Percentiles rank a stretch among this genome's conserved stretches.
Evolutionary conservation across 208 protist genomes (phyloP).

Genomic region (Leishmania tropica): DNA sequence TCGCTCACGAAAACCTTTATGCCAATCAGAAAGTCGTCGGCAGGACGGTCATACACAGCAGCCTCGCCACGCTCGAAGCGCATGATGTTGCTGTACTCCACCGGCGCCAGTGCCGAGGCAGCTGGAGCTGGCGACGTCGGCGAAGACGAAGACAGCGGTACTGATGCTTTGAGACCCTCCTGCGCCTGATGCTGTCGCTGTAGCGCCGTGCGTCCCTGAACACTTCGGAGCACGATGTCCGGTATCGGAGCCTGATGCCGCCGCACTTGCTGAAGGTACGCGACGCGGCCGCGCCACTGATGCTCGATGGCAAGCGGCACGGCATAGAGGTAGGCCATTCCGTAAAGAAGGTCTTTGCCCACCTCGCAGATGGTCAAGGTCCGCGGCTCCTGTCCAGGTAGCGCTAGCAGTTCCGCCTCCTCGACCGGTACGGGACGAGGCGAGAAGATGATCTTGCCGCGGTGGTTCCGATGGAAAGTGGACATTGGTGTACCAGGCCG

Average conservation of each 20-base stretch:
- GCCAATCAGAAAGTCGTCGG: constrained; percentile 61
- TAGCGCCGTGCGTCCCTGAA: constrained; percentile 12
- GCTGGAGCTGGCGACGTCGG: background rate
- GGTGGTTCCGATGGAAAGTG: constrained; percentile 55
- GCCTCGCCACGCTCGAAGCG: constrained; percentile 34
- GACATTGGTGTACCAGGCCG: constrained; percentile 39
- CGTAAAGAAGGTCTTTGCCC: constrained; percentile 70
- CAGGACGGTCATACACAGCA: constrained; percentile 59
- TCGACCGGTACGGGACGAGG: constrained; percentile 41
- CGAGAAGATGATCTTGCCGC: constrained; percentile 65
- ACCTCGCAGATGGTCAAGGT: constrained; percentile 43
- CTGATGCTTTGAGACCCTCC: background rate
- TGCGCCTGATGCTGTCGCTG: background rate
- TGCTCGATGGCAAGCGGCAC: constrained; percentile 76
- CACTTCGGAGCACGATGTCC: constrained; percentile 14
- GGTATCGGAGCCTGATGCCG: constrained; percentile 28
- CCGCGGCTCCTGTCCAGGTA: constrained; percentile 41
- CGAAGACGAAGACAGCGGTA: background rate
- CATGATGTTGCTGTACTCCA: constrained; percentile 20
- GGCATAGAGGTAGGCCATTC: constrained; percentile 72
- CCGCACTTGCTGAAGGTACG: constrained; percentile 47
- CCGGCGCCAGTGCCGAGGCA: background rate
- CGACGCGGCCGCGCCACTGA: constrained; percentile 65
- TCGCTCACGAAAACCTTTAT: constrained; percentile 68
- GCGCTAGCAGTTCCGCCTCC: constrained; percentile 39